These are phyloP conservation scores for Sisymbrium irio DNA, from an alignment of 345 rosid genomes.

Conservation along the genomic window DNA sequence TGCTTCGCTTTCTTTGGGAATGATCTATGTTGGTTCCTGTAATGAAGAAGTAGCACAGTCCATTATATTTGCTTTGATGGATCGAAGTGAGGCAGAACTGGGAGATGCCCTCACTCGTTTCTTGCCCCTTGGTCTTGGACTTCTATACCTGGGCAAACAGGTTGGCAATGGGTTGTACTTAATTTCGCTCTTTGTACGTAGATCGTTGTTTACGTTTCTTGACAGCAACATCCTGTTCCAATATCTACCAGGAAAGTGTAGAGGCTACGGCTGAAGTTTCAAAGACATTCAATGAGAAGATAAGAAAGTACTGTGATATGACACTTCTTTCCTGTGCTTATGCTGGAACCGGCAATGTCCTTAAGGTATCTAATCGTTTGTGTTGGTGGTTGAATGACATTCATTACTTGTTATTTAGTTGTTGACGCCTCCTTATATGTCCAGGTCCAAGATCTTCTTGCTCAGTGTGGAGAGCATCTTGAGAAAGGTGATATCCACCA, in stretches of 20 bases:
- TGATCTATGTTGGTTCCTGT: slow-evolving; percentile 92
- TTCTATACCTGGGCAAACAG: slow-evolving; percentile 97
- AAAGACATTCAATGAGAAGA: slow-evolving; percentile 88
- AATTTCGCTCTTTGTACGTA: background rate
- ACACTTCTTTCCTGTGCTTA: slow-evolving; percentile 95
- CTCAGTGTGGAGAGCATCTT: slow-evolving; percentile 89
- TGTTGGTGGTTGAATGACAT: slow-evolving; percentile 8
- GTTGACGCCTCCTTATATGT: slow-evolving; percentile 13
- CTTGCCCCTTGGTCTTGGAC: slow-evolving; percentile 93
- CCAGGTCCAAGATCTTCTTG: slow-evolving; percentile 92
- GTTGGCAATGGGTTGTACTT: slow-evolving; percentile 34
- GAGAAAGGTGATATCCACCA: slow-evolving; percentile 93
- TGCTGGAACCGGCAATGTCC: slow-evolving; percentile 97
- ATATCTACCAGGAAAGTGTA: slow-evolving; percentile 64
- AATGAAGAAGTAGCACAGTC: slow-evolving; percentile 95
- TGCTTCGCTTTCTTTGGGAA: slow-evolving; percentile 83
- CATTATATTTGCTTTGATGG: slow-evolving; percentile 83
- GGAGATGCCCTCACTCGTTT: slow-evolving; percentile 79
- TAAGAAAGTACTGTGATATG: slow-evolving; percentile 86
- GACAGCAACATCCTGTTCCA: slow-evolving; percentile 6
- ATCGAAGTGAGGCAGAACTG: slow-evolving; percentile 80
- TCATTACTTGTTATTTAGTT: slow-evolving; percentile 1
- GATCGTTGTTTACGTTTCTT: background rate
- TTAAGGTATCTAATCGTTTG: slow-evolving; percentile 57
- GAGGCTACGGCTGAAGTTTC: slow-evolving; percentile 98